A percentile compares a stretch with the other conserved stretches of the same genome.
These are phyloP conservation scores for Euphorbia celastroides DNA, from an alignment of 441 rosid genomes.

Conservation along the genomic window DNA sequence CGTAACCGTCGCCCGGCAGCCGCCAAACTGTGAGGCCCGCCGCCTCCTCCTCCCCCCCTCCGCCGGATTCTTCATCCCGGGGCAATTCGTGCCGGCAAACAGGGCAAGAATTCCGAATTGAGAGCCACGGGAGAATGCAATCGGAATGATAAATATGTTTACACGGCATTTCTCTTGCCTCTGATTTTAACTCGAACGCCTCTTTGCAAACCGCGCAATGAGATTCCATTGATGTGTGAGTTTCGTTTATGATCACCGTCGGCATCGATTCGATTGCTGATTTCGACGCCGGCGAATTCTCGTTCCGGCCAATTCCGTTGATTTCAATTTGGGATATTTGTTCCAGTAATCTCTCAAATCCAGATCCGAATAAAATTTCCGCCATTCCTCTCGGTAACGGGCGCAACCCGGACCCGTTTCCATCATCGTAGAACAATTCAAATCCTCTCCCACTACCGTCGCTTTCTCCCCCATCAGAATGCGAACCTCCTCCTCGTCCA, in stretches of 20 bases:
- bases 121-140: slow-evolving; percentile 87
- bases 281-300: slow-evolving; percentile 73
- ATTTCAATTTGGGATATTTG: slow-evolving; percentile 72
- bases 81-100: slow-evolving; percentile 90
- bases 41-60: slow-evolving; percentile 48
- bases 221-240: slow-evolving; percentile 40
- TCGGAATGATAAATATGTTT: no score
- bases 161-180: slow-evolving; percentile 89
- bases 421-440: slow-evolving; percentile 81
- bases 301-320: slow-evolving; percentile 47
- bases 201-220: slow-evolving; percentile 92
- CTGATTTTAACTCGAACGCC: slow-evolving; percentile 46
- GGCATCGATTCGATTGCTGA: slow-evolving; percentile 82
- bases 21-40: slow-evolving; percentile 87
- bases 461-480: slow-evolving; percentile 16
- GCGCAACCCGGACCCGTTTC: slow-evolving; percentile 66
- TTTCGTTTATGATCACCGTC: slow-evolving; percentile 37
- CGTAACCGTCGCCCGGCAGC: slow-evolving; percentile 86
- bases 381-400: slow-evolving; percentile 68
- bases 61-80: slow-evolving; percentile 30
- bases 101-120: slow-evolving; percentile 75
- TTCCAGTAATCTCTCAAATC: slow-evolving; percentile 66
- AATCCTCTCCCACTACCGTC: slow-evolving; percentile 39
- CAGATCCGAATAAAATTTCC: slow-evolving; percentile 75
- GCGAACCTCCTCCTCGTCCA: slow-evolving; percentile 14